These are phyloP conservation scores for Phytophthora crassamura DNA, from an alignment of 352 stramenopile species.

Conservation along the genomic window DNA sequence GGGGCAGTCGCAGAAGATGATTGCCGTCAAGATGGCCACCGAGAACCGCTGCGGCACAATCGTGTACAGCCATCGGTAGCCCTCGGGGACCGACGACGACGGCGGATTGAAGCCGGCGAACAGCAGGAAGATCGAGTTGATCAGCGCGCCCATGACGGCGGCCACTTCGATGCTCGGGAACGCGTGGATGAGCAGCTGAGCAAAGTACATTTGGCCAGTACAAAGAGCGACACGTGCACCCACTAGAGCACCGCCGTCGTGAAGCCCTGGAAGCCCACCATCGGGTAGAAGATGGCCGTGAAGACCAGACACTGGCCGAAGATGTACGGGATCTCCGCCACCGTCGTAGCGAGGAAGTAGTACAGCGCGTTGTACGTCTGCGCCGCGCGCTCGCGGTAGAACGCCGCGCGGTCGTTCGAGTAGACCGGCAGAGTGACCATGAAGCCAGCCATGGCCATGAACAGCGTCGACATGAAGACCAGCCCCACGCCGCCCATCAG, in stretches of 20 bases:
- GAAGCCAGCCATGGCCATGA: too few relatives aligned
- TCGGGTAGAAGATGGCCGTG: too few relatives aligned
- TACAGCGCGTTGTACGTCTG: conserved; percentile 88
- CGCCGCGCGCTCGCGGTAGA: conserved; percentile 91
- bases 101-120: conserved; percentile 1
- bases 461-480: conserved; percentile 62
- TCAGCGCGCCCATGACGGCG: background rate
- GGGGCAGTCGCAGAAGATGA: conserved; percentile 18
- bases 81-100: background rate
- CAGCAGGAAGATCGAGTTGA: conserved; percentile 4
- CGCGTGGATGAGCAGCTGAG: too few relatives aligned
- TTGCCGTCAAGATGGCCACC: conserved; percentile 1
- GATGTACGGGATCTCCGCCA: too few relatives aligned
- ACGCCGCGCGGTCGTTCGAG: background rate
- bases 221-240: too few relatives aligned
- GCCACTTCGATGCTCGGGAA: background rate
- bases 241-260: too few relatives aligned
- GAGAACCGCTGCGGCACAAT: background rate
- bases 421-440: too few relatives aligned
- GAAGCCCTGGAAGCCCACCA: too few relatives aligned
- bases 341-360: too few relatives aligned
- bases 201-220: too few relatives aligned
- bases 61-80: conserved; percentile 1
- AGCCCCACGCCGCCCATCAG: conserved; percentile 23
- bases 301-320: too few relatives aligned